Conservation (phyloP, 2,329 filamentous ascomycete genomes). For the Fusarium euwallaceae region DNA sequence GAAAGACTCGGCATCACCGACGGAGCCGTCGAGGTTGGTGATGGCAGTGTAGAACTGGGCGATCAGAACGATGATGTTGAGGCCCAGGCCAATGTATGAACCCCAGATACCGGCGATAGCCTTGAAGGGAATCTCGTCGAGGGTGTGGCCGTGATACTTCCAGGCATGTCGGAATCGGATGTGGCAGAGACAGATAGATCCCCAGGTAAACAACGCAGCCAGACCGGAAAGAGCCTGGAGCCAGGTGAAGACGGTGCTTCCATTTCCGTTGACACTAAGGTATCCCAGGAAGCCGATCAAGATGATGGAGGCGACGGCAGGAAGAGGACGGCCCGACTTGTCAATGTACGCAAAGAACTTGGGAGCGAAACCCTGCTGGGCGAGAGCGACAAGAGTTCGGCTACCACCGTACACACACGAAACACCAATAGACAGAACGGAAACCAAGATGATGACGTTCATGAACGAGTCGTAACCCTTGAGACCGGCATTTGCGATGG, state of each 20-base stretch:
- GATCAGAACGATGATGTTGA: conserved; percentile 69
- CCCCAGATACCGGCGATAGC: conserved; percentile 72
- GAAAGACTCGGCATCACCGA: conserved; percentile 57
- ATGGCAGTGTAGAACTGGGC: conserved; percentile 68
- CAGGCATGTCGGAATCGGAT: conserved; percentile 78
- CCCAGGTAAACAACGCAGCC: conserved; percentile 77
- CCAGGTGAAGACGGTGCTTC: conserved; percentile 72
- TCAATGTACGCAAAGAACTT: conserved; percentile 70
- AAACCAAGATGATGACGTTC: conserved; percentile 71
- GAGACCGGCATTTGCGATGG: conserved; percentile 66
- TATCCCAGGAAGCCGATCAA: conserved; percentile 65
- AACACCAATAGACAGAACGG: conserved; percentile 70
- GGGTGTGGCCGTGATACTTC: conserved; percentile 70
- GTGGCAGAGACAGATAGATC: conserved; percentile 75
- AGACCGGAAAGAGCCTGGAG: conserved; percentile 75
- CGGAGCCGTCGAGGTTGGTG: conserved; percentile 49
- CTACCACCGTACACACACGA: conserved; percentile 71
- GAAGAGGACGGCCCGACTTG: conserved; percentile 67
- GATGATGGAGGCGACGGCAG: conserved; percentile 62
- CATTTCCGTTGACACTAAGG: conserved; percentile 58
- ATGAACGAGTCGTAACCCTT: conserved; percentile 67
- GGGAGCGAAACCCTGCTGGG: conserved; percentile 71
- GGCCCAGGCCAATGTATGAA: conserved; percentile 72
- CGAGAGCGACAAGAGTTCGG: conserved; percentile 70
- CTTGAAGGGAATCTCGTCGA: conserved; percentile 76